A percentile compares a stretch with the other conserved stretches of the same genome.
Conservation (phyloP, 306 rosid genomes). For the Castanospermum australe region DNA sequence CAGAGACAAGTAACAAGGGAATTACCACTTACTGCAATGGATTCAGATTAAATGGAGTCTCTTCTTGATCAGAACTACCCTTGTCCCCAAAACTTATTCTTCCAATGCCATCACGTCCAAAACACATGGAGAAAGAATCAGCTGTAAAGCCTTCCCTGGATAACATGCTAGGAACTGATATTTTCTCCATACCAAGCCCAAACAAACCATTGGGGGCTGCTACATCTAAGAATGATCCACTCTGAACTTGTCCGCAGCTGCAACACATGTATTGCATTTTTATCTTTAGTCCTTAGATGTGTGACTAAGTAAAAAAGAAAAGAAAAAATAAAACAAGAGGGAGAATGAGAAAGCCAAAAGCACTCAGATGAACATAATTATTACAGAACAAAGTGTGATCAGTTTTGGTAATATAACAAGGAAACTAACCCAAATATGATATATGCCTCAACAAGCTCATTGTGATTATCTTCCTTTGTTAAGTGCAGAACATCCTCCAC, state of each 20-base stretch:
- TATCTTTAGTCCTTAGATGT: not conserved
- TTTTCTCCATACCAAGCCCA: constrained; percentile 96
- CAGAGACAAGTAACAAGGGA: constrained; percentile 45
- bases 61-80: constrained; percentile 83
- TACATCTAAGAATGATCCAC: constrained; percentile 85
- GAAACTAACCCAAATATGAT: constrained; percentile 83
- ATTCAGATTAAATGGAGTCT: constrained; percentile 83
- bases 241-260: constrained; percentile 96
- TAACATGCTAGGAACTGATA: constrained; percentile 95
- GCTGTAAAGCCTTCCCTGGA: constrained; percentile 78
- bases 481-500: constrained; percentile 86
- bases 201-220: constrained; percentile 95
- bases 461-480: constrained; percentile 52
- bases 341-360: not conserved
- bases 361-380: not conserved
- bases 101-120: constrained; percentile 86
- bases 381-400: not conserved
- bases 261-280: constrained; percentile 23
- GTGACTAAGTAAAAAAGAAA: not conserved
- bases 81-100: constrained; percentile 92
- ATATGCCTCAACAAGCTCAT: constrained; percentile 64
- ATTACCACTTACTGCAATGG: constrained; percentile 81
- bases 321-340: not conserved
- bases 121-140: constrained; percentile 96
- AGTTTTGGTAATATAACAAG: not conserved